These are phyloP conservation scores for Fusarium sp. DNA, from an alignment of 2,329 filamentous ascomycete species.

Conservation along the genomic window DNA sequence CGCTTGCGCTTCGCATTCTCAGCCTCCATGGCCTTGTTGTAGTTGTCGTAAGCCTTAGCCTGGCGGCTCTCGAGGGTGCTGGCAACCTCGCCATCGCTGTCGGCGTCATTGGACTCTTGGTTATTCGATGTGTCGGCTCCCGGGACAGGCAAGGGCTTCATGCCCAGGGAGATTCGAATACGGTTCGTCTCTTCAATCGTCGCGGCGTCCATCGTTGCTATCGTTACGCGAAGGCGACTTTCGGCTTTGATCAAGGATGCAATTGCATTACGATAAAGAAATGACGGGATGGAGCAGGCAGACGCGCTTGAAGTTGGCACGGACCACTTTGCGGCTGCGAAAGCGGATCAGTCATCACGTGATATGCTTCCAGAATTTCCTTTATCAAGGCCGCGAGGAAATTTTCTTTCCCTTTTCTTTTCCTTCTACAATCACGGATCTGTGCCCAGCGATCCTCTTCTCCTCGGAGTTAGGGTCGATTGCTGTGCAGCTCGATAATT, in stretches of 20 bases:
- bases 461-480: slow-evolving; percentile 73
- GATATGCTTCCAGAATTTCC: slow-evolving; percentile 21
- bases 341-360: slow-evolving; percentile 20
- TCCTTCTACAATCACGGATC: slow-evolving; percentile 70
- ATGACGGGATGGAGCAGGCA: slow-evolving; percentile 11
- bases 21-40: slow-evolving; percentile 71
- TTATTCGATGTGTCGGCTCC: slow-evolving; percentile 62
- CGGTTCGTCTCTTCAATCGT: slow-evolving; percentile 95
- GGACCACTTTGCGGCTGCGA: slow-evolving; percentile 26
- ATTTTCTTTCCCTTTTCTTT: slow-evolving; percentile 49
- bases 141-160: slow-evolving; percentile 89
- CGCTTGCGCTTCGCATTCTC: slow-evolving; percentile 82
- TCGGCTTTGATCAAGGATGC: background rate
- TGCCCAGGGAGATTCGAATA: slow-evolving; percentile 87
- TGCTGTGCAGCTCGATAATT: slow-evolving; percentile 86
- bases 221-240: slow-evolving; percentile 1
- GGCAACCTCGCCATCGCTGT: slow-evolving; percentile 73
- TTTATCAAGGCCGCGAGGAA: slow-evolving; percentile 45
- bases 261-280: background rate
- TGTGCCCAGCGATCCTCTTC: slow-evolving; percentile 87
- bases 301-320: slow-evolving; percentile 26
- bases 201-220: slow-evolving; percentile 69
- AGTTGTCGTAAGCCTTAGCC: slow-evolving; percentile 80
- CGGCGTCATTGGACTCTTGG: slow-evolving; percentile 62
- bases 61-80: slow-evolving; percentile 88